Base-by-base conservation (phyloP, 2,329 filamentous ascomycete genomes). In the Alternaria rosae region DNA sequence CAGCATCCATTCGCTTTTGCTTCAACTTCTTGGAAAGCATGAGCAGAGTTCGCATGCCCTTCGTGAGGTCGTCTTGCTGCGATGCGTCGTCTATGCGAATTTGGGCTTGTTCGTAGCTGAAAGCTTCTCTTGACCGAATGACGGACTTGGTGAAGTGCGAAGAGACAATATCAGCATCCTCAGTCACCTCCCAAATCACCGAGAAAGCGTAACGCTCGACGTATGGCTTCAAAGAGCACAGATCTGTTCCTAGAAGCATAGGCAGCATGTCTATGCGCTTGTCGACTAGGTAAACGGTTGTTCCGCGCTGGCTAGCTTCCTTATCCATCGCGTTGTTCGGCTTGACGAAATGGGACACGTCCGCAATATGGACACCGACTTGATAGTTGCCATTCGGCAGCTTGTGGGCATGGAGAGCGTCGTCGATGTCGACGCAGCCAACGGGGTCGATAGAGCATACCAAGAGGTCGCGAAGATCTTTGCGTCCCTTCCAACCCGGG, bases 181-280 rank as follows among this genome's bases (percentile, higher is more conserved):
- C 84, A 23, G 92, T 91, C 70, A 99, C 85, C 79, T 99, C 94
- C 95, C 95, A 85, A 6, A 85, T 69, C 0, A 84, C 83, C 15
- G 82, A 84, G 74, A 85, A 85, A 5, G 83, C 82, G 59, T 82
- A 85, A 15, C 83, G 92, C 82, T 99, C 95, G n/a, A 99, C 93
- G 72, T 97, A 95, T 0, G 95, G 95, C 79, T 98, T 98, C 20
- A 99, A 84, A 0, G 95, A 99, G 82, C 95, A 99, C 1, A 99
- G 85, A 74, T 99, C 94, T 1, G 95, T 99, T 60, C 95, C 95
- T 12, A 99, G 89, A 30, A 99, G 89, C 86, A 93, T 94, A 1
- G 96, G 96, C 79, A 99, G 86, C 96, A 99, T 99, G 83, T 99
- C 96, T 73, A 99, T 99, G 72, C 95, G 93, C 85, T 99, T 99